phyloP scores from a whole-genome alignment of 148 eudicot species.

The Pouteria glomerata region DNA sequence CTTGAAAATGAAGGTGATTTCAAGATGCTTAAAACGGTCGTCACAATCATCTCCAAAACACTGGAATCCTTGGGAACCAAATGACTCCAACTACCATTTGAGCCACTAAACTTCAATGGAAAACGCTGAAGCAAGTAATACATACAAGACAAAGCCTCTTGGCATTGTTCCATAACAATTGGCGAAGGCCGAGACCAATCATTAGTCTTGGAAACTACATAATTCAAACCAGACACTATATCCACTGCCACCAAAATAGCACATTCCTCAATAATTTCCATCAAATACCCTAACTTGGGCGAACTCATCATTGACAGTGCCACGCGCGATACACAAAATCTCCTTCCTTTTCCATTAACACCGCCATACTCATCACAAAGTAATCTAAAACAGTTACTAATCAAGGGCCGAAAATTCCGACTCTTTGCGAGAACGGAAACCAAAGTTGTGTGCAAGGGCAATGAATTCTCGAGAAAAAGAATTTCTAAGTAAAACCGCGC shows the following conservation, averaged over 20 bases:
- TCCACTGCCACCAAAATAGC: conserved; percentile 66
- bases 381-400: conserved; percentile 46
- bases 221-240: conserved; percentile 50
- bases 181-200: conserved; percentile 72
- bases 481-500: conserved; percentile 65
- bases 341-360: conserved; percentile 41
- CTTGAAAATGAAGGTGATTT: conserved; percentile 72
- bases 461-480: conserved; percentile 73
- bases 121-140: conserved; percentile 89
- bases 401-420: conserved; percentile 31
- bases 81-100: conserved; percentile 3
- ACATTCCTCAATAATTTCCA: conserved; percentile 67
- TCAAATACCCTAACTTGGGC: conserved; percentile 77
- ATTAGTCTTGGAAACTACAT: conserved; percentile 49
- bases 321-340: conserved; percentile 77
- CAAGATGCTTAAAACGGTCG: conserved; percentile 47
- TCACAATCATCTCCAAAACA: conserved; percentile 44
- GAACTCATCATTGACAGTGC: conserved; percentile 89
- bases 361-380: conserved; percentile 68
- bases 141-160: conserved; percentile 82
- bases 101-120: conserved; percentile 44
- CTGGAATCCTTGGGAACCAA: background rate
- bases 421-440: conserved; percentile 57
- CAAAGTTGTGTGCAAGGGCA: conserved; percentile 64
- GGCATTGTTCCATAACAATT: conserved; percentile 90